A percentile compares a stretch with the other conserved stretches of the same genome.
Evolutionary conservation across 257 asterid genomes (phyloP).

Genomic region (Solanum neorickii): DNA sequence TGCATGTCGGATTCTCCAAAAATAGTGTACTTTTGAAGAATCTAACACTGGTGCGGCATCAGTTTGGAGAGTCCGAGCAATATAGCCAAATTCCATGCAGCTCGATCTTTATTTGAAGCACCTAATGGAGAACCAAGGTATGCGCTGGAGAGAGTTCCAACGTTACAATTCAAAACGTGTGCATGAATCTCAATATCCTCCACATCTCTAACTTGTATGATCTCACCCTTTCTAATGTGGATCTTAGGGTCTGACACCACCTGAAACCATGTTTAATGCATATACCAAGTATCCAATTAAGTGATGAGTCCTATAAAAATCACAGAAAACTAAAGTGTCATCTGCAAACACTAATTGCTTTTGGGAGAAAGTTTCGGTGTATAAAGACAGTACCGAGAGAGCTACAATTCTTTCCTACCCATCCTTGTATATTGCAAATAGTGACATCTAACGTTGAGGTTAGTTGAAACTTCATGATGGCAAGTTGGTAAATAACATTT

Average conservation of each 20-base stretch:
- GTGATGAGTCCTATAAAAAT: neutral
- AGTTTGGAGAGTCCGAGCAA: neutral
- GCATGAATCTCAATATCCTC: neutral
- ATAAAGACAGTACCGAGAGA: neutral
- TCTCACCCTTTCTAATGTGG: neutral
- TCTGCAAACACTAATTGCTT: neutral
- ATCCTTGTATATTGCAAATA: neutral
- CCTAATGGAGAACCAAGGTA: neutral
- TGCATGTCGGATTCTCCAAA: neutral
- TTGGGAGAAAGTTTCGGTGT: neutral
- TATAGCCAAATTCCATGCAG: neutral
- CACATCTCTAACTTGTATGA: neutral
- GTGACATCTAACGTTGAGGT: neutral
- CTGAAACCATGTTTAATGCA: neutral
- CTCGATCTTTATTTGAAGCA: neutral
- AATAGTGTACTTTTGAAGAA: neutral
- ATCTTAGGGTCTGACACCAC: neutral
- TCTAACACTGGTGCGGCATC: neutral
- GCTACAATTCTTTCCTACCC: neutral
- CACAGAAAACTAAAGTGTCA: neutral
- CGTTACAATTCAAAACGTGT: neutral
- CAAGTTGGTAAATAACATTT: neutral
- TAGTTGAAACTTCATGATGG: neutral
- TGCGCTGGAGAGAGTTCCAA: neutral
- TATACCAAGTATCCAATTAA: neutral